These are phyloP conservation scores for Cryptococcus jaspeensis DNA, from an alignment of 1,284 basidiomycete species.

Conservation along the genomic window DNA sequence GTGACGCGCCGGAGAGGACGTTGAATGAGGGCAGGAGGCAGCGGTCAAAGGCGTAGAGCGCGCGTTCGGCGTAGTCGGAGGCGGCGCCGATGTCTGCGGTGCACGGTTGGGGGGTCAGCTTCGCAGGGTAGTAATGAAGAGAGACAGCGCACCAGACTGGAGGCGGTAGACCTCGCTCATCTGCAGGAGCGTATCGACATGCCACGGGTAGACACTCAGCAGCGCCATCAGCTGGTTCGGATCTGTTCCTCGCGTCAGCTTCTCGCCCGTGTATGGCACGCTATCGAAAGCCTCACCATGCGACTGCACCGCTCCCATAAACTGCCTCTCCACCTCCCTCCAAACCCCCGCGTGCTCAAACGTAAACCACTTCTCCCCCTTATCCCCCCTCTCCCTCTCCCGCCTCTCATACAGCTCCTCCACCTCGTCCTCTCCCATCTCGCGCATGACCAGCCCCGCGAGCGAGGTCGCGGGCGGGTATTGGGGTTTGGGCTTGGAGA, in stretches of 20 bases:
- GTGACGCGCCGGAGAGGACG: conserved; percentile 71
- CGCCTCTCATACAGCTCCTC: conserved; percentile 54
- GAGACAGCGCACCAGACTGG: conserved; percentile 64
- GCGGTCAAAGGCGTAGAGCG: conserved; percentile 84
- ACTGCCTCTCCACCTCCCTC: conserved; percentile 72
- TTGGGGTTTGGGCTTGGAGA: conserved; percentile 46
- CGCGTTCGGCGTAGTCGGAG: conserved; percentile 79
- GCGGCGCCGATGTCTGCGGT: conserved; percentile 72
- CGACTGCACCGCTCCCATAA: conserved; percentile 73
- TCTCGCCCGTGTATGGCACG: not conserved
- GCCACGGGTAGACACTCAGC: conserved; percentile 63
- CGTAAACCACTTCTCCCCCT: conserved; percentile 77
- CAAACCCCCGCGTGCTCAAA: conserved; percentile 81
- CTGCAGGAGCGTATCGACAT: conserved; percentile 86
- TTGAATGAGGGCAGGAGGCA: conserved; percentile 79
- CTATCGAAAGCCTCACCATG: conserved; percentile 63
- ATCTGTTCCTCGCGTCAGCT: conserved; percentile 31
- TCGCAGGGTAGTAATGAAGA: not conserved
- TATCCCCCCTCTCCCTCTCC: conserved; percentile 50
- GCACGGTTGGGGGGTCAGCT: too few relatives aligned
- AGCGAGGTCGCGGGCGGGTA: conserved; percentile 53
- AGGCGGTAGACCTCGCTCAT: conserved; percentile 73
- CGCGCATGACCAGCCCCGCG: conserved; percentile 63
- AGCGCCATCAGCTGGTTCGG: conserved; percentile 55
- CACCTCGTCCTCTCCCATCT: conserved; percentile 61